phyloP scores from a whole-genome alignment of 805 yeast genomes.

The Yarrowia keelungensis region DNA sequence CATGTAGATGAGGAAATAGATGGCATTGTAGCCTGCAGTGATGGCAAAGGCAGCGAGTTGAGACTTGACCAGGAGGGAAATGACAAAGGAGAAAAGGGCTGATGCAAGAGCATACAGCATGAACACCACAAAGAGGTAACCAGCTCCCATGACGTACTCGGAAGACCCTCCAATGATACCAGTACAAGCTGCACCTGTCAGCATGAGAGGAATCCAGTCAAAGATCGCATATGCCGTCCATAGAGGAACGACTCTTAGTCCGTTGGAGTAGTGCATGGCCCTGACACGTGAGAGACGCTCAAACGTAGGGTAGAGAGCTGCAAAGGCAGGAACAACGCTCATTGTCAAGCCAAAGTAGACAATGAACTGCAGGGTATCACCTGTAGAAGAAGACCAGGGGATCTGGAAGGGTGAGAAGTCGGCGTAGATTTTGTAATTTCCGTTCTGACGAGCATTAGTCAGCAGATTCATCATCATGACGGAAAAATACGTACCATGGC shows the following conservation, averaged over 20 bases:
- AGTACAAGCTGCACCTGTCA: constrained; percentile 45
- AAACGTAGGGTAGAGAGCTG: constrained; percentile 50
- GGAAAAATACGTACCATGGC: constrained; percentile 44
- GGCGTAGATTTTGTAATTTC: constrained; percentile 45
- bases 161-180: constrained; percentile 46
- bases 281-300: constrained; percentile 50
- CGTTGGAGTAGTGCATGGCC: constrained; percentile 53
- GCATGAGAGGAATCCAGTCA: constrained; percentile 44
- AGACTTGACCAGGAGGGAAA: constrained; percentile 49
- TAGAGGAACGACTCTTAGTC: constrained; percentile 48
- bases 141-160: constrained; percentile 46
- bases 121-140: constrained; percentile 49
- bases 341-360: constrained; percentile 50
- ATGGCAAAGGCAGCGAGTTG: constrained; percentile 53
- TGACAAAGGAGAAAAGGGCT: constrained; percentile 45
- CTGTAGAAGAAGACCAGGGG: constrained; percentile 49
- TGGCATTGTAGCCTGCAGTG: constrained; percentile 49
- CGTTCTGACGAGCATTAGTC: constrained; percentile 48
- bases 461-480: constrained; percentile 46
- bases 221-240: constrained; percentile 49
- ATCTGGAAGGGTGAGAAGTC: constrained; percentile 49
- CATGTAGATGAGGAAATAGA: constrained; percentile 48
- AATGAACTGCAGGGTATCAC: constrained; percentile 50
- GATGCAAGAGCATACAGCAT: constrained; percentile 49
- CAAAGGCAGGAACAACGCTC: constrained; percentile 51